phyloP scores from a whole-genome alignment of 2,329 filamentous ascomycete genomes.

The Botrytis medusae region DNA sequence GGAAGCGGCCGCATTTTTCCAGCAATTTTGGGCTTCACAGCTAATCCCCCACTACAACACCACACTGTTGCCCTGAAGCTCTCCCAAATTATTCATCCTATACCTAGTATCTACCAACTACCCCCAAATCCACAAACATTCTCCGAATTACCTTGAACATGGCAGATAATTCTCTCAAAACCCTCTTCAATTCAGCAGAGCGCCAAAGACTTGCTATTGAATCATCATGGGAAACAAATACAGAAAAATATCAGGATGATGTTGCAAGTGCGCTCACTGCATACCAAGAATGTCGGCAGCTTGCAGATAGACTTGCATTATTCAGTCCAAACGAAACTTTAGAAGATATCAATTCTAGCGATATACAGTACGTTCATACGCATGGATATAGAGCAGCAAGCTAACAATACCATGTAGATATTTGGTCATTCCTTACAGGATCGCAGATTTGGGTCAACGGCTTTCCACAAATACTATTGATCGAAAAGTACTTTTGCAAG shows the following conservation, averaged over 20 bases:
- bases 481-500: constrained; percentile 61
- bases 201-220: constrained; percentile 58
- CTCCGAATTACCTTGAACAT: constrained; percentile 38
- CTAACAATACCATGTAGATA: constrained; percentile 51
- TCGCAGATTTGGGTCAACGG: constrained; percentile 77
- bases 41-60: constrained; percentile 2
- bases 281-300: constrained; percentile 71
- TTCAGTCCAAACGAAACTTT: constrained; percentile 89
- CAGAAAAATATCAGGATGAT: constrained; percentile 64
- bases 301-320: constrained; percentile 69
- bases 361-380: constrained; percentile 63
- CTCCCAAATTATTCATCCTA: background rate
- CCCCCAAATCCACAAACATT: background rate
- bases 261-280: constrained; percentile 65
- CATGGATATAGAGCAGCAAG: background rate
- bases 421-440: constrained; percentile 72
- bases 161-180: constrained; percentile 49
- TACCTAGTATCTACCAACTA: background rate
- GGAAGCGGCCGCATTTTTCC: background rate
- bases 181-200: constrained; percentile 56
- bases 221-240: constrained; percentile 62
- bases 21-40: background rate
- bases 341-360: constrained; percentile 82
- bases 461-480: constrained; percentile 53
- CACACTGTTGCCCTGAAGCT: background rate